These are phyloP conservation scores for Smittium mucronatum DNA, from an alignment of 371 early-diverging fungal species.

Conservation along the genomic window DNA sequence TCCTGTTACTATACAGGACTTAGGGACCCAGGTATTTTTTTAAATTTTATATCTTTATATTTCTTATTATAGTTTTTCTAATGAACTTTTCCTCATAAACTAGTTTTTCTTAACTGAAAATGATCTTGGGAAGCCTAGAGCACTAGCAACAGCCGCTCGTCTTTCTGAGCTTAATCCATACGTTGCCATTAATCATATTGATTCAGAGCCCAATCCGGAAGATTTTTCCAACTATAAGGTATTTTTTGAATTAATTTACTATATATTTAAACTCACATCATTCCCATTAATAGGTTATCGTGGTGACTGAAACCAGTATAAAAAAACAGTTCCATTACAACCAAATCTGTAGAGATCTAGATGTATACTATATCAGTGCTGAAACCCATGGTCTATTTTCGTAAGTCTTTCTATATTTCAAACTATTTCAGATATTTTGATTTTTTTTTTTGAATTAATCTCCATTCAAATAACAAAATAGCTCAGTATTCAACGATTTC, in stretches of 20 bases:
- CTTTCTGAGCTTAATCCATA: slow-evolving; percentile 96
- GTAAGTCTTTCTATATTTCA: neutral
- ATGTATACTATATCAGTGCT: no score
- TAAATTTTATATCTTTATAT: neutral
- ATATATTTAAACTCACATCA: no score
- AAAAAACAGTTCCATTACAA: no score
- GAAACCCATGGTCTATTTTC: slow-evolving; percentile 89
- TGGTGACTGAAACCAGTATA: no score
- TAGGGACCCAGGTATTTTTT: slow-evolving; percentile 75
- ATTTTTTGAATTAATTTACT: slow-evolving; percentile 24
- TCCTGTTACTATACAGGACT: slow-evolving; percentile 62
- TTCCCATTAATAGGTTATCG: no score
- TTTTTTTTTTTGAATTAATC: no score
- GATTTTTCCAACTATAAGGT: slow-evolving; percentile 61
- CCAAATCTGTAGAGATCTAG: no score
- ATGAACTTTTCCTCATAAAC: slow-evolving; percentile 14
- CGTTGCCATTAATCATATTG: slow-evolving; percentile 80
- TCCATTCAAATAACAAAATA: neutral
- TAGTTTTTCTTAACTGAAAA: slow-evolving; percentile 84
- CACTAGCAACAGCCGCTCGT: slow-evolving; percentile 56
- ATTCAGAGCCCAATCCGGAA: slow-evolving; percentile 59
- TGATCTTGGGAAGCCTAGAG: slow-evolving; percentile 92
- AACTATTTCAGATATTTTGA: no score
- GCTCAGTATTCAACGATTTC: slow-evolving; percentile 94
- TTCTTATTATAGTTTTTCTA: neutral